A percentile compares a stretch with the other conserved stretches of the same genome.
These are phyloP conservation scores for Apostasia ramifera DNA, from an alignment of 106 monocot genomes.

Conservation along the genomic window DNA sequence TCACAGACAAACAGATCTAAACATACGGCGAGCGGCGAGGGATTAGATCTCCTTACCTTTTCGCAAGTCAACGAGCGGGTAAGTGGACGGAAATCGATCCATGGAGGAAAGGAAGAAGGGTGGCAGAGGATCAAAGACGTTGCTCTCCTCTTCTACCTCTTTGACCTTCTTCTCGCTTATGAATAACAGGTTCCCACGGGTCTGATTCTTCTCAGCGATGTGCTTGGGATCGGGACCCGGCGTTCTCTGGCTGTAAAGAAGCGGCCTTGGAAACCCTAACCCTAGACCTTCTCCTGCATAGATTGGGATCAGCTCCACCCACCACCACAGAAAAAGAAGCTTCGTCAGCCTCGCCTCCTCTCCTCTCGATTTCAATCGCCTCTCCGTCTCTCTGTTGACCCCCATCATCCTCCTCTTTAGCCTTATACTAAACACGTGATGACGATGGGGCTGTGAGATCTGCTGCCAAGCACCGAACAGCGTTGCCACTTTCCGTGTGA, in stretches of 20 bases:
- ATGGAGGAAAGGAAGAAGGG: background rate
- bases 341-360: constrained; percentile 1
- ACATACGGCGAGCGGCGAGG: background rate
- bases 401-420: background rate
- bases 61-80: constrained; percentile 11
- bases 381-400: background rate
- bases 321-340: background rate
- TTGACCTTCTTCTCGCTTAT: too few species aligned
- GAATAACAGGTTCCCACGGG: too few species aligned
- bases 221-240: background rate
- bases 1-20: constrained; percentile 10
- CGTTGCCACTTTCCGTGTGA: too few species aligned
- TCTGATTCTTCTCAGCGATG: background rate
- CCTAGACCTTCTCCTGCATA: background rate
- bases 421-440: too few species aligned
- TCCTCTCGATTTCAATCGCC: constrained; percentile 3
- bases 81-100: constrained; percentile 15
- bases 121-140: background rate
- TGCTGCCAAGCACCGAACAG: too few species aligned
- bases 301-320: background rate
- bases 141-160: too few species aligned
- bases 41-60: constrained; percentile 13
- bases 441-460: too few species aligned
- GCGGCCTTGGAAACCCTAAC: background rate
- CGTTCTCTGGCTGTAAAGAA: background rate